phyloP scores from a whole-genome alignment of 1,284 basidiomycete species.

The Pholiota adiposa region DNA sequence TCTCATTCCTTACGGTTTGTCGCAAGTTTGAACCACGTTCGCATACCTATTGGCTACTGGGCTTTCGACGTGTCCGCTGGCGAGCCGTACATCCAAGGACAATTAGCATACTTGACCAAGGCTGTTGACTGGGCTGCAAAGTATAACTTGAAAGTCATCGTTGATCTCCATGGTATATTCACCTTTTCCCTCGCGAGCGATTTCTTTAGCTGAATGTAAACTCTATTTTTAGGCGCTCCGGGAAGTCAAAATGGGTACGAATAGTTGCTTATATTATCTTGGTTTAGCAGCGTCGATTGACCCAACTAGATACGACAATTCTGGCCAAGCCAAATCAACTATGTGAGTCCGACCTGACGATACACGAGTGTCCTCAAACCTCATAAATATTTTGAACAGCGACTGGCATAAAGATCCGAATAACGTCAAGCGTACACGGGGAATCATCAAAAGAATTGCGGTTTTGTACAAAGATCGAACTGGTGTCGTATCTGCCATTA shows the following conservation, averaged over 20 bases:
- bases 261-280: too few species aligned
- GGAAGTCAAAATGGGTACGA: constrained; percentile 78
- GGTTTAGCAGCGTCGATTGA: too few species aligned
- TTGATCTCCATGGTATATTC: constrained; percentile 74
- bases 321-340: constrained; percentile 64
- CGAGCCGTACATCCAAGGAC: constrained; percentile 86
- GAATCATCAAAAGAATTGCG: constrained; percentile 67
- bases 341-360: not conserved
- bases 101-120: constrained; percentile 67
- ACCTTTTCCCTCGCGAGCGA: not conserved
- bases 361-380: too few species aligned
- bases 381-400: constrained; percentile 23
- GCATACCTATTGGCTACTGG: not conserved
- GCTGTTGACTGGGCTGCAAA: constrained; percentile 80
- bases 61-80: constrained; percentile 58
- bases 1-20: not conserved
- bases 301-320: constrained; percentile 80
- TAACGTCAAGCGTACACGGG: constrained; percentile 72
- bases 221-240: constrained; percentile 53
- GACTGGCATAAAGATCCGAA: constrained; percentile 70
- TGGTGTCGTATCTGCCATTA: constrained; percentile 70
- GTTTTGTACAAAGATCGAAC: constrained; percentile 56
- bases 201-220: not conserved
- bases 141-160: constrained; percentile 78
- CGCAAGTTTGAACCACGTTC: constrained; percentile 65